Percentiles rank a stretch among this genome's conserved stretches.
phyloP scores from a whole-genome alignment of 169 alveolate species.

The Plasmodium billcollinsi region DNA sequence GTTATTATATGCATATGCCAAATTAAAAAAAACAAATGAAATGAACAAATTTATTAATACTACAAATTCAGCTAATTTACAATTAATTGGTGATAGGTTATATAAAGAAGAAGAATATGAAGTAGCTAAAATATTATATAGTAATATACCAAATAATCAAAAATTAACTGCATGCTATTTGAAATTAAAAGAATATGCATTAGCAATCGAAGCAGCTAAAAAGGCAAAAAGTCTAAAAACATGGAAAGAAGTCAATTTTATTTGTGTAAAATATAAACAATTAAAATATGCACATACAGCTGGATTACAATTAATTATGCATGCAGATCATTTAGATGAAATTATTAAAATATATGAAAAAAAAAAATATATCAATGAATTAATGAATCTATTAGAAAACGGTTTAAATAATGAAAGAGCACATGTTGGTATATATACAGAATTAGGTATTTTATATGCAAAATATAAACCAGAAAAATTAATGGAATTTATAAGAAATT shows the following conservation, averaged over 20 bases:
- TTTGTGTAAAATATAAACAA: constrained; percentile 91
- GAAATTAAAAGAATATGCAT: constrained; percentile 94
- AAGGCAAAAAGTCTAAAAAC: constrained; percentile 98
- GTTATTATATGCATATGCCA: constrained; percentile 67
- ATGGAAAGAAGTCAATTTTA: constrained; percentile 94
- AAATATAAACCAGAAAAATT: constrained; percentile 97
- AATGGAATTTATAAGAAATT: constrained; percentile 84
- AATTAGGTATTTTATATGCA: constrained; percentile 98
- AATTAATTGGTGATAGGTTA: constrained; percentile 81
- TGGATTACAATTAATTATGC: constrained; percentile 96
- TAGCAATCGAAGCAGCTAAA: constrained; percentile 99
- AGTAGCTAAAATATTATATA: constrained; percentile 95
- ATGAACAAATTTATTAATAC: constrained; percentile 70
- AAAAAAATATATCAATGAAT: constrained; percentile 79
- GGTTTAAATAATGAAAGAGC: constrained; percentile 86
- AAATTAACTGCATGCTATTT: constrained; percentile 97
- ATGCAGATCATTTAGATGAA: constrained; percentile 99
- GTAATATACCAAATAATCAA: constrained; percentile 96
- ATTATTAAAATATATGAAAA: constrained; percentile 83
- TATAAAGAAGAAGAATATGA: constrained; percentile 88
- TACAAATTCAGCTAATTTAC: constrained; percentile 80
- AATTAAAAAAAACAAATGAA: constrained; percentile 70
- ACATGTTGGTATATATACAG: constrained; percentile 96
- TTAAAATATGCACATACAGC: constrained; percentile 95
- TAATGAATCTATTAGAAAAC: constrained; percentile 79